Conservation (phyloP, 2,329 filamentous ascomycete species). For the Tolypocladium album region DNA sequence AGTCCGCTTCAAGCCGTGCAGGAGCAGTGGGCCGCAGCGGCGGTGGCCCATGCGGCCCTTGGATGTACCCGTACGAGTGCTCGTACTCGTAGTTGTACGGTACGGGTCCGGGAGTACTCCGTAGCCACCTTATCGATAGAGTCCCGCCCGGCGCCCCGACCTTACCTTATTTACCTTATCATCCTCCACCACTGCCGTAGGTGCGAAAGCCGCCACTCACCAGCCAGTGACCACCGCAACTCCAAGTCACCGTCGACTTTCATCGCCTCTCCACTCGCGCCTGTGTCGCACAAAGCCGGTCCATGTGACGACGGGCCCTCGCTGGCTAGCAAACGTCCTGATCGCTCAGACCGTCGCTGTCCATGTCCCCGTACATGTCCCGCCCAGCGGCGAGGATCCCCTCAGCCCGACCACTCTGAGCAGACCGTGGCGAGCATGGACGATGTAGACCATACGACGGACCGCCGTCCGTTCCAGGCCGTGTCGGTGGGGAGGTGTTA, state of each 20-base stretch:
- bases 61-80: too few relatives aligned
- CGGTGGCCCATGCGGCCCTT: too few relatives aligned
- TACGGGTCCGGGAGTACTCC: too few relatives aligned
- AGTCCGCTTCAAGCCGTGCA: neutral
- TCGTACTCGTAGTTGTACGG: too few relatives aligned
- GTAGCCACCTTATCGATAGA: neutral
- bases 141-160: neutral
- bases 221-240: neutral
- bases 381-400: constrained; percentile 2
- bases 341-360: neutral
- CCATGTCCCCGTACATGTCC: constrained; percentile 1
- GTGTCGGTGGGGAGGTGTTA: constrained; percentile 24
- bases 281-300: neutral
- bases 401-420: neutral
- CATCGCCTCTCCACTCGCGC: neutral
- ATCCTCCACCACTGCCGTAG: neutral
- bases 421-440: constrained; percentile 8
- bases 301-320: neutral
- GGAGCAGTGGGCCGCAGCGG: neutral
- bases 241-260: neutral
- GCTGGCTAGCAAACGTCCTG: neutral
- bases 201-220: neutral
- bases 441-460: neutral
- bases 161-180: too few relatives aligned
- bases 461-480: constrained; percentile 9